phyloP scores from a whole-genome alignment of 2,329 filamentous ascomycete genomes.

The Aspergillus tanneri region DNA sequence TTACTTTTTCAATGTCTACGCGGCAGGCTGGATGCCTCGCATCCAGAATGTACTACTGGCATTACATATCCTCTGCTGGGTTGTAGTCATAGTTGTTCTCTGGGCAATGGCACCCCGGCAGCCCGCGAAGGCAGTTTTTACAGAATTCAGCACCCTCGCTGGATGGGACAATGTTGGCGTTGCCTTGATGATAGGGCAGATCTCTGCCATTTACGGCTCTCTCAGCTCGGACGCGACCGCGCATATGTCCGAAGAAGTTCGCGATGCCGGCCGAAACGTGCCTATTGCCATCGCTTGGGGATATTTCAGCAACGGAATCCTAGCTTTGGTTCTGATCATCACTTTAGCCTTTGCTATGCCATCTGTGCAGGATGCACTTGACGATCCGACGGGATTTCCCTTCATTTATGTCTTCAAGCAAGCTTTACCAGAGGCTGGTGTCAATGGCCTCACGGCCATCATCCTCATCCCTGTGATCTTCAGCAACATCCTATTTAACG shows the following conservation, averaged over 20 bases:
- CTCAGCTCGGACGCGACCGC: conserved; percentile 34
- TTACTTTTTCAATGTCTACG: conserved; percentile 44
- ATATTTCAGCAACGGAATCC: conserved; percentile 46
- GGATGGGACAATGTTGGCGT: conserved; percentile 40
- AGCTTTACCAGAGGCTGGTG: conserved; percentile 23
- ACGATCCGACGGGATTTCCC: conserved; percentile 46
- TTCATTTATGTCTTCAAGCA: conserved; percentile 50
- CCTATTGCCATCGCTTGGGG: conserved; percentile 48
- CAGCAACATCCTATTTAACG: conserved; percentile 41
- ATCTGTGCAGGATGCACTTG: conserved; percentile 36
- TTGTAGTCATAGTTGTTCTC: conserved; percentile 31
- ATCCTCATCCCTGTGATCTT: conserved; percentile 43
- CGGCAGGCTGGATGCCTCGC: conserved; percentile 33
- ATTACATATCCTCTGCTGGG: conserved; percentile 40
- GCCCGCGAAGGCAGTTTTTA: conserved; percentile 34
- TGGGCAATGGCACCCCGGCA: conserved; percentile 36
- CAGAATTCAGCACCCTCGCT: conserved; percentile 38
- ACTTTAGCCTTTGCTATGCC: conserved; percentile 43
- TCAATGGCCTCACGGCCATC: conserved; percentile 39
- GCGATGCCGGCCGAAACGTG: conserved; percentile 47
- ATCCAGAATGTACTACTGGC: conserved; percentile 41
- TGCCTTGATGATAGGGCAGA: conserved; percentile 39
- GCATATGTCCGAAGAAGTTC: conserved; percentile 51
- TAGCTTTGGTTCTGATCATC: conserved; percentile 48
- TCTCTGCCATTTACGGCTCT: conserved; percentile 32